Conservation (phyloP, 78 protist genomes). For the Emiliania huxleyi region DNA sequence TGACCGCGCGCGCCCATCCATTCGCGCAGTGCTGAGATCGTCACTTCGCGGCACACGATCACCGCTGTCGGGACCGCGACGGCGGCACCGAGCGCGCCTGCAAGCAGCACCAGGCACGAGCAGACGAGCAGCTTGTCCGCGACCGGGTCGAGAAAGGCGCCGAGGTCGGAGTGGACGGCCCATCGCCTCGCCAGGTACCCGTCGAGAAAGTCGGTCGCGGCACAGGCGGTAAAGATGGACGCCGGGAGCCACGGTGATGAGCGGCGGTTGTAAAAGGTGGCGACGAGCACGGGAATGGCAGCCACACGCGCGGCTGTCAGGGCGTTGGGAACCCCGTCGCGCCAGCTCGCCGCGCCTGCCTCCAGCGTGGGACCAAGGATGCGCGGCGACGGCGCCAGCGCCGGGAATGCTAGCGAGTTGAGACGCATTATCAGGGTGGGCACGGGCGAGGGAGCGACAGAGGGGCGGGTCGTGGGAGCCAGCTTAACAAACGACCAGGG, state of each 20-base stretch:
- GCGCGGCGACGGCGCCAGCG: no score
- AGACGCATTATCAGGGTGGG: no score
- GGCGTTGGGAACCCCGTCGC: neutral
- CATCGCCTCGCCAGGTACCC: neutral
- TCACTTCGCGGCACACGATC: neutral
- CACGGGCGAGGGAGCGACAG: no score
- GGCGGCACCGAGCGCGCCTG: neutral
- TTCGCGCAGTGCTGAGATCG: conserved; percentile 4
- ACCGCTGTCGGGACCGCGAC: neutral
- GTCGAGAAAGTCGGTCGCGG: neutral
- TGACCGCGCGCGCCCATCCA: neutral
- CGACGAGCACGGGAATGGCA: neutral
- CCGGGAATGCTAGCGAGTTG: no score
- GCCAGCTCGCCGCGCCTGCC: no score
- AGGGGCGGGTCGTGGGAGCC: no score
- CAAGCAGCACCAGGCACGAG: neutral
- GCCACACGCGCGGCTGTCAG: neutral
- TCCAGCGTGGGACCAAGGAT: no score
- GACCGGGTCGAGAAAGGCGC: conserved; percentile 8
- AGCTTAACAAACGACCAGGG: no score
- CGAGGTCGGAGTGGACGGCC: neutral
- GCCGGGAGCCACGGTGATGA: neutral
- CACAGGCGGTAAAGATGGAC: neutral
- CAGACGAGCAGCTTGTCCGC: conserved; percentile 30
- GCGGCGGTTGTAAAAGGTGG: neutral